Evolutionary conservation across 345 rosid species (phyloP).

Genomic region (Salix viminalis): DNA sequence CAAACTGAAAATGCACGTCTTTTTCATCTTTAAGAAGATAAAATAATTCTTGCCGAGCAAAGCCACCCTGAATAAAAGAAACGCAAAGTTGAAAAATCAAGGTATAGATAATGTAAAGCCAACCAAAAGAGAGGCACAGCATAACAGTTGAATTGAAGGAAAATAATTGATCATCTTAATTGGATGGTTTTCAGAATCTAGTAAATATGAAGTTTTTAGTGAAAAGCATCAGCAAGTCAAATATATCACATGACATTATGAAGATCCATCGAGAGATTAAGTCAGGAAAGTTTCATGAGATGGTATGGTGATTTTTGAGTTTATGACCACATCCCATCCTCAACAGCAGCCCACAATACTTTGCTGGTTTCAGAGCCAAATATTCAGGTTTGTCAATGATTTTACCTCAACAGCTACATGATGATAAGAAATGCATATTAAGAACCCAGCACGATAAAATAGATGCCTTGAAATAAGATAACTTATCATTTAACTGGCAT

Average conservation of each 20-base stretch:
- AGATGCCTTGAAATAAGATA: neutral
- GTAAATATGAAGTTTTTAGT: neutral
- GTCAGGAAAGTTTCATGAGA: neutral
- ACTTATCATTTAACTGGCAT: neutral
- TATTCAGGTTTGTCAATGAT: neutral
- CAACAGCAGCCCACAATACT: neutral
- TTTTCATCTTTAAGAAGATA: conserved; percentile 71
- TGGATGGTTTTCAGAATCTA: neutral
- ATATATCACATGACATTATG: neutral
- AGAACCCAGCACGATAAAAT: neutral
- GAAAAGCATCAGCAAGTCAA: neutral
- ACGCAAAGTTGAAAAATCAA: neutral
- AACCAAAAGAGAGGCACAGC: neutral
- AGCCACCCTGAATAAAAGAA: conserved; percentile 60
- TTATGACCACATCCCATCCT: neutral
- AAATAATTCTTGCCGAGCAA: conserved; percentile 72
- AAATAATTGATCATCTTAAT: neutral
- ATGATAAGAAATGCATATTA: neutral
- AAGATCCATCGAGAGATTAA: neutral
- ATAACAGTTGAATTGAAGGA: neutral
- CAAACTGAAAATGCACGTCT: conserved; percentile 82
- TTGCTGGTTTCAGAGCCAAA: neutral
- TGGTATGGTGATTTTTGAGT: neutral
- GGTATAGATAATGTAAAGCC: neutral
- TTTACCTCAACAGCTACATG: neutral